Evolutionary conservation across 768 basidiomycete species (phyloP), one percentile per base, ranked within the genome.

Genomic region (Hericium alpestre): DNA sequence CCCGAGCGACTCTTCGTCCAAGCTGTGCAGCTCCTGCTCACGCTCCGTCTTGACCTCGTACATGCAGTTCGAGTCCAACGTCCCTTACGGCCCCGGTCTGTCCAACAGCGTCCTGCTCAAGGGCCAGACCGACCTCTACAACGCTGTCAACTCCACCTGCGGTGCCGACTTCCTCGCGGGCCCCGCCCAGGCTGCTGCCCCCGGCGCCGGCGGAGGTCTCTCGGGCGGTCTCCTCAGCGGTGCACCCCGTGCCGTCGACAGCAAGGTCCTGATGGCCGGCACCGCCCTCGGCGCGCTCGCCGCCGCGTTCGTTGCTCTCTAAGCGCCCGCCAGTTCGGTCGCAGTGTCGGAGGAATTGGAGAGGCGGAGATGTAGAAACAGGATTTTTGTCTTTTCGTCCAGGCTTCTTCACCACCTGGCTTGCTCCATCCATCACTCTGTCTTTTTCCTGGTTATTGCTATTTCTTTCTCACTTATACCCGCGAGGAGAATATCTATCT

Each of bases 11-110:
- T 39, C 77, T 25, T 69, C 74, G n/a, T 63, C 69, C 25, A 54
- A 70, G 22, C 84, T 96, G 47, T 97, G 95, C 83, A 83, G 78
- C 2, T 63, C 83, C 13, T 98, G 95, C 83, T 83, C 90, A 12
- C 81, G 87, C 67, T 79, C 78, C 60, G 73, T 93, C 66, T 67
- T 98, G 62, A 79, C 82, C 1, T 62, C 82, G 9, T 99, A 90
- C 78, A 83, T 90, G 70, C 70, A 73, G 56, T 94, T 80, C 70
- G 89, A 93, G 72, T 79, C 81, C 43, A 68, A 69, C 56, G 71
- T 74, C 47, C 86, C 87, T 1, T 97, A 92, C 69, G 88, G 79
- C 8, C 80, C 86, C 27, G 93, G 95, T 52, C 65, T 96, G 25
- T 54, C 60, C 57, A 75, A 77, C 64, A 88, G 85, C 65, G 67